Percentiles rank a stretch among this genome's conserved stretches.
These are phyloP conservation scores for Fistulinella prunicolor DNA, from an alignment of 768 basidiomycete species.

Conservation along the genomic window DNA sequence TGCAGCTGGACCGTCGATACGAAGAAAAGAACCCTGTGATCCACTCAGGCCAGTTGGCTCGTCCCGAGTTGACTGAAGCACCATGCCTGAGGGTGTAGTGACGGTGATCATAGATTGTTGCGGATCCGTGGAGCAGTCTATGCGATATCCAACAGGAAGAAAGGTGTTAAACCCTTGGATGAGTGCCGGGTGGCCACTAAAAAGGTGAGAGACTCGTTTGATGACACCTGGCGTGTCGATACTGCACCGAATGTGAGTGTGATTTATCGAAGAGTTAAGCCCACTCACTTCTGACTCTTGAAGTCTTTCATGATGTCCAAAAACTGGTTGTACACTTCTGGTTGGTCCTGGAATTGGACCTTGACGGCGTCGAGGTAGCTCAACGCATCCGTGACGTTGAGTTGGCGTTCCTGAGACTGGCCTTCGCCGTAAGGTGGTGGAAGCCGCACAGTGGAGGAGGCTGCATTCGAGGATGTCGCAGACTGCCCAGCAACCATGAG, in stretches of 20 bases:
- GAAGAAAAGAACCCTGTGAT: slow-evolving; percentile 35
- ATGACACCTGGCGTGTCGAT: slow-evolving; percentile 99
- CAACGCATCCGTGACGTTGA: slow-evolving; percentile 62
- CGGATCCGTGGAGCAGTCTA: slow-evolving; percentile 72
- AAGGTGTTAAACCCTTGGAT: slow-evolving; percentile 99
- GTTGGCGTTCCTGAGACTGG: slow-evolving; percentile 39
- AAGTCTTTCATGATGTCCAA: slow-evolving; percentile 77
- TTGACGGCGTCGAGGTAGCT: slow-evolving; percentile 66
- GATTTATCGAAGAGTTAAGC: not conserved
- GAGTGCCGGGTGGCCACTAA: slow-evolving; percentile 83
- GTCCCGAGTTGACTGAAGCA: slow-evolving; percentile 51
- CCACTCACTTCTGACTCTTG: slow-evolving; percentile 56
- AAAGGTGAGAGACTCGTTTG: slow-evolving; percentile 88
- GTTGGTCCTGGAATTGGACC: slow-evolving; percentile 53
- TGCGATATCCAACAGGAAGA: slow-evolving; percentile 90
- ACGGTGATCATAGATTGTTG: slow-evolving; percentile 71
- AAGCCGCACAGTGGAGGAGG: slow-evolving; percentile 9
- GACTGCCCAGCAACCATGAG: slow-evolving; percentile 12
- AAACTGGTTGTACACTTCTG: slow-evolving; percentile 62
- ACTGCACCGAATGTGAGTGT: slow-evolving; percentile 38
- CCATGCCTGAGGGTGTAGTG: slow-evolving; percentile 69
- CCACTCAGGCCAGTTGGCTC: slow-evolving; percentile 38
- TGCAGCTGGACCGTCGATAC: slow-evolving; percentile 11
- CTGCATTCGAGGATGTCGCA: slow-evolving; percentile 1
- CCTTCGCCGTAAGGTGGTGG: slow-evolving; percentile 24